phyloP scores from a whole-genome alignment of 306 rosid species.

The Pterocarpus santalinus region DNA sequence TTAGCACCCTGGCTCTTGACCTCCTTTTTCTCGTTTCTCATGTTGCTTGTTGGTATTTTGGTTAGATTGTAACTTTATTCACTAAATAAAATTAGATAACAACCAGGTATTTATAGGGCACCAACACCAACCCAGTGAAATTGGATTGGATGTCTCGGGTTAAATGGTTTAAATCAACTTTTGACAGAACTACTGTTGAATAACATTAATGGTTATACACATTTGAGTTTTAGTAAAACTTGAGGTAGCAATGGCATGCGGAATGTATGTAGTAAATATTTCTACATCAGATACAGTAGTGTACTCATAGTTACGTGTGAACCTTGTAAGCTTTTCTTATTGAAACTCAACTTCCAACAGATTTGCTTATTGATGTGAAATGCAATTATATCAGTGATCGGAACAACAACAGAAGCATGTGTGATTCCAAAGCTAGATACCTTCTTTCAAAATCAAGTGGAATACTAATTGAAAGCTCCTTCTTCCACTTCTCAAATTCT shows the following conservation, averaged over 20 bases:
- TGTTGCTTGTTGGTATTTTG: no score
- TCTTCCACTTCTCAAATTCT: no score
- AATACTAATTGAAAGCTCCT: no score
- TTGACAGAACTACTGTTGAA: neutral
- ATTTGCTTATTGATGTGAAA: neutral
- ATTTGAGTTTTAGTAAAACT: neutral
- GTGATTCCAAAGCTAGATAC: no score
- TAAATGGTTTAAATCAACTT: neutral
- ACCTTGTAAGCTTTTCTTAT: slow-evolving; percentile 11
- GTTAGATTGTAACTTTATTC: no score
- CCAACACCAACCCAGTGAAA: neutral
- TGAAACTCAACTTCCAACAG: neutral
- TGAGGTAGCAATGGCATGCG: neutral
- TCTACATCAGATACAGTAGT: neutral
- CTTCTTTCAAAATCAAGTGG: no score
- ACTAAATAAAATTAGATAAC: no score
- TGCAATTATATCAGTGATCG: slow-evolving; percentile 34
- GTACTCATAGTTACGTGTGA: slow-evolving; percentile 24
- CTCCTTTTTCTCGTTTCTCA: no score
- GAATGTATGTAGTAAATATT: neutral
- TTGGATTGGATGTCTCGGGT: no score
- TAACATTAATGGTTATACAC: neutral
- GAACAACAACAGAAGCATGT: neutral
- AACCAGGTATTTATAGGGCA: no score
- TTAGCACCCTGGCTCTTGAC: no score